Base-by-base conservation (phyloP, 2,329 filamentous ascomycete species). In the Neonectria coccinea region DNA sequence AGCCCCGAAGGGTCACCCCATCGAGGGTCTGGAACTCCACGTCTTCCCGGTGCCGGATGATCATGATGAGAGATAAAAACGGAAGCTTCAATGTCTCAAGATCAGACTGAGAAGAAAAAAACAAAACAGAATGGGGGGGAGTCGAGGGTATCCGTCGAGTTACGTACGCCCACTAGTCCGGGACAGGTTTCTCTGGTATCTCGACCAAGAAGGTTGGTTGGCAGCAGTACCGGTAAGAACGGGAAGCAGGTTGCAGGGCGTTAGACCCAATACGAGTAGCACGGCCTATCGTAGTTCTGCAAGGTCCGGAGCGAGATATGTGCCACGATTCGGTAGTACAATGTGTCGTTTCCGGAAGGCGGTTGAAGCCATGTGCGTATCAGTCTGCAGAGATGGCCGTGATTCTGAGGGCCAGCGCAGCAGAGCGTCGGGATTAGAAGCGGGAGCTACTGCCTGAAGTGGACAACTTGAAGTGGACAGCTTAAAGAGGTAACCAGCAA, bases 11-110 rank as follows among this genome's bases (percentile, higher is more conserved):
- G 9, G 72, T 79, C 5, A 80, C 47, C 7, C 79, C 79, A 68
- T 82, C 80, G 3, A 81, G 52, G 7, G 81, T 81, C 45, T 76
- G 75, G 71, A 81, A 81, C 61, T 81, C 76, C 50, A 82, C 75
- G 45, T 78, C 73, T 56, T 71, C 55, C n/a, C 48, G 48, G 29
- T 51, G 48, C 27, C 22, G 55, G 54, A 62, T 62, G 31, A 59
- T 59, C 56, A 59, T 59, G 39, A 53, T 47, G 56, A 25, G 18
- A 33, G 48, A 56, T 47, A 20, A 20, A 33, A 33, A 29, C 20
- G 39, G 44, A 18, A 39, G 20, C 4, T 22, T 36, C 48, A 51
- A 33, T 51, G 48, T 22, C 29, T 33, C 29, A 51, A 51, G 29
- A 51, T 51, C n/a, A 20, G 48, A n/a, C 22, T 10, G n/a, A n/a